A percentile compares a stretch with the other conserved stretches of the same genome.
phyloP scores from a whole-genome alignment of 1,139 yeast genomes.

The Torulaspora globosa region DNA sequence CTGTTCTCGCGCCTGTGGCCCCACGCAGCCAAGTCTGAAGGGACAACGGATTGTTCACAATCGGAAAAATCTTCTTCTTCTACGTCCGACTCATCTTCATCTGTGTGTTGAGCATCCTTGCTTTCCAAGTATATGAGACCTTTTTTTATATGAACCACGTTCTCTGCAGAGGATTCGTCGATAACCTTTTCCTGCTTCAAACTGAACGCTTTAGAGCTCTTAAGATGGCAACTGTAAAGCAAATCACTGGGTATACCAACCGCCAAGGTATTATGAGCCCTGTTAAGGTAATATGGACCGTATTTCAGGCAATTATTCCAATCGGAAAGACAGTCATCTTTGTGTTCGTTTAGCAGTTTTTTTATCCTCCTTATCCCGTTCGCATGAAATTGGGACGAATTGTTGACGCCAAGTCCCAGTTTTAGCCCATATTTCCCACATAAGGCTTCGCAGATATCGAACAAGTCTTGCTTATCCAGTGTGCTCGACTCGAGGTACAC shows the following conservation, averaged over 20 bases:
- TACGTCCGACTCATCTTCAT: slow-evolving; percentile 12
- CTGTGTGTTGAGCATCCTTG: slow-evolving; percentile 13
- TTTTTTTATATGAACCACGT: slow-evolving; percentile 24
- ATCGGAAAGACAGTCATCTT: slow-evolving; percentile 26
- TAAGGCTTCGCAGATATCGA: slow-evolving; percentile 30
- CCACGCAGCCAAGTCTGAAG: neutral
- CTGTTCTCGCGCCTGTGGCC: neutral
- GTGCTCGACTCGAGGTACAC: slow-evolving; percentile 33
- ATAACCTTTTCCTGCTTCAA: slow-evolving; percentile 23
- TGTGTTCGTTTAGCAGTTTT: slow-evolving; percentile 16
- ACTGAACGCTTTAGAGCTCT: slow-evolving; percentile 19
- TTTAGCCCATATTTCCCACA: slow-evolving; percentile 25
- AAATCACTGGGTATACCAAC: slow-evolving; percentile 26
- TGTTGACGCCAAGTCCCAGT: slow-evolving; percentile 32
- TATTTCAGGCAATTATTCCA: slow-evolving; percentile 31
- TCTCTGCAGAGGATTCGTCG: slow-evolving; percentile 22
- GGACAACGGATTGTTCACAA: neutral
- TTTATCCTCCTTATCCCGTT: slow-evolving; percentile 26
- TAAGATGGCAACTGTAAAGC: slow-evolving; percentile 17
- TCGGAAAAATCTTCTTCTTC: slow-evolving; percentile 6
- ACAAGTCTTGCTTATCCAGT: slow-evolving; percentile 30
- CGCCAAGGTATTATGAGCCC: slow-evolving; percentile 18
- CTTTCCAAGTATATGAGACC: slow-evolving; percentile 30
- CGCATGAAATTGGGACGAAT: slow-evolving; percentile 23
- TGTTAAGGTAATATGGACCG: slow-evolving; percentile 22